These are phyloP conservation scores for Colletotrichum aenigma DNA, from an alignment of 2,329 filamentous ascomycete genomes.

Conservation along the genomic window DNA sequence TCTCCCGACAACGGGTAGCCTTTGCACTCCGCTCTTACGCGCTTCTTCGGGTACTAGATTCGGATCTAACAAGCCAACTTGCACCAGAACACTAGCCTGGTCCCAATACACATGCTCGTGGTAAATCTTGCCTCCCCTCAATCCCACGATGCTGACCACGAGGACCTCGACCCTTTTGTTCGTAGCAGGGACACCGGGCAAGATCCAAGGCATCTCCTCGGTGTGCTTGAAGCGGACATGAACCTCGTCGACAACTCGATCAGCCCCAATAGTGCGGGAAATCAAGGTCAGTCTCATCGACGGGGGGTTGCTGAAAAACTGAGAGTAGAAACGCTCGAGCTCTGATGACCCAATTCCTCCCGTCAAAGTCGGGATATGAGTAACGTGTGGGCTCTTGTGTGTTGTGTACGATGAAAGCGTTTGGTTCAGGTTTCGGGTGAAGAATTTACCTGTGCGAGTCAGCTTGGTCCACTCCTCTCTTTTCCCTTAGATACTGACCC, in stretches of 20 bases:
- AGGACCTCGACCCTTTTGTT: slow-evolving; percentile 56
- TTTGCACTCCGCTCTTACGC: slow-evolving; percentile 36
- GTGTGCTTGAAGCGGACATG: slow-evolving; percentile 63
- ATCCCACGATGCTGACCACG: slow-evolving; percentile 62
- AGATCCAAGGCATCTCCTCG: slow-evolving; percentile 62
- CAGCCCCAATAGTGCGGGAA: slow-evolving; percentile 67
- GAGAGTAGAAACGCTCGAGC: slow-evolving; percentile 66
- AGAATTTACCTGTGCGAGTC: slow-evolving; percentile 52
- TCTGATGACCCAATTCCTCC: slow-evolving; percentile 66
- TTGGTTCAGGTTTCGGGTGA: slow-evolving; percentile 57
- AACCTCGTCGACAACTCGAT: slow-evolving; percentile 69
- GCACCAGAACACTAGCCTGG: slow-evolving; percentile 62
- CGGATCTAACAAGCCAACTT: slow-evolving; percentile 60
- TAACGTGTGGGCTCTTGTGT: slow-evolving; percentile 70
- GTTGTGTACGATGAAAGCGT: slow-evolving; percentile 66
- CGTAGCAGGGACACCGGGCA: slow-evolving; percentile 64
- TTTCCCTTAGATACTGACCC: slow-evolving; percentile 42
- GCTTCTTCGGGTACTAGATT: slow-evolving; percentile 37
- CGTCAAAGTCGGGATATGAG: slow-evolving; percentile 68
- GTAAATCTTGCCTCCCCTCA: slow-evolving; percentile 63
- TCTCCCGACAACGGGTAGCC: slow-evolving; percentile 43
- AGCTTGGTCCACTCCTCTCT: background rate
- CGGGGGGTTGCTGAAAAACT: slow-evolving; percentile 68
- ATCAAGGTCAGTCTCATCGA: slow-evolving; percentile 65
- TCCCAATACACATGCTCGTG: slow-evolving; percentile 72